Evolutionary conservation across 148 eudicot genomes (phyloP), one percentile per base, ranked within the genome.

Genomic region (Tetragonia tetragonoides): DNA sequence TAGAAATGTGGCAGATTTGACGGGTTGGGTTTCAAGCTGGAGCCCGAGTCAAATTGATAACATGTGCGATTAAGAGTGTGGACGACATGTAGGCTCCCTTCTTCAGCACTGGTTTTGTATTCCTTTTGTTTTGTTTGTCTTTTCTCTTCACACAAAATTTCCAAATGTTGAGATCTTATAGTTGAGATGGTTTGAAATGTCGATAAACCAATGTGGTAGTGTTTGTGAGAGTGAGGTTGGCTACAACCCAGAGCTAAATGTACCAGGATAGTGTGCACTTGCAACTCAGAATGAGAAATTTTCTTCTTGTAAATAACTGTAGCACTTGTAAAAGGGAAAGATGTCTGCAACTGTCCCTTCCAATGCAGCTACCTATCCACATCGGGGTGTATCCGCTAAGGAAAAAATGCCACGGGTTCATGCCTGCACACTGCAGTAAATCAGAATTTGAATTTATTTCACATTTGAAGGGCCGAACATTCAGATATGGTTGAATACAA

Each of bases 11-110:
- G 84, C 82, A 0, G 83, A 83, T 53, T 75, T 94, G 51, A 74
- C 90, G 6, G 86, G 85, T 63, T 94, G 98, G 97, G 76, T 88
- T 59, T 68, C 83, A 66, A 84, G 70, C 61, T 94, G 97, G 97
- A 56, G 81, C 75, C 57, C 76, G 9, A 40, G 23, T 62, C 73
- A 74, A 53, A 78, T 49, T 37, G 79, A 84, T 41, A 84, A 73
- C 65, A 84, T 81, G 86, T 57, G 21, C 10, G 77, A 77, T 74
- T 76, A 74, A 76, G 65, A 63, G 77, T 54, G 40, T 75, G 11
- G 12, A 46, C 38, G 24, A 16, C 54, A 23, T 21, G 68, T 42
- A 16, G n/a, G 0, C n/a, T 16, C 44, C 67, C 67, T 66, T 18
- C 69, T 39, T 15, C 17, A 34, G 3, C 46, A 66, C 10, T 10